phyloP scores from a whole-genome alignment of 2,329 filamentous ascomycete genomes.

The Colletotrichum aenigma region DNA sequence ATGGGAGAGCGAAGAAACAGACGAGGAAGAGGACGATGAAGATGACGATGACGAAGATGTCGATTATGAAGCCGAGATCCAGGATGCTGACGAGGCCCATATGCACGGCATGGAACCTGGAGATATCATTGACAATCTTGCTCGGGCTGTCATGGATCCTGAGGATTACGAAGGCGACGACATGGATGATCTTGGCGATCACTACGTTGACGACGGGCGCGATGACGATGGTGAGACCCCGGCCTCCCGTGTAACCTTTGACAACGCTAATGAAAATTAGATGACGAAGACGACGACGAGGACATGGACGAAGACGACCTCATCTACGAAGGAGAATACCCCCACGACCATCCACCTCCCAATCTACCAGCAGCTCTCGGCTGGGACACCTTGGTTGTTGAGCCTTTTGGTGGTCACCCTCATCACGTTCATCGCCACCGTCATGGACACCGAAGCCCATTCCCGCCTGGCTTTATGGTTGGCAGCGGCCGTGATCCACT shows the following conservation, averaged over 20 bases:
- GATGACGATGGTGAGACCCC: conserved; percentile 62
- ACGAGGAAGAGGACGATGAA: conserved; percentile 58
- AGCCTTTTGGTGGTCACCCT: conserved; percentile 52
- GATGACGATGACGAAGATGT: conserved; percentile 56
- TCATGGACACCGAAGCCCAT: conserved; percentile 60
- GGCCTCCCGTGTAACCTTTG: neutral
- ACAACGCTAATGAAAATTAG: conserved; percentile 30
- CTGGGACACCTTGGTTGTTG: conserved; percentile 62
- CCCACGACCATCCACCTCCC: conserved; percentile 49
- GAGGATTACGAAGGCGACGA: conserved; percentile 60
- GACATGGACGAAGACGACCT: conserved; percentile 72
- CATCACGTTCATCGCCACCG: conserved; percentile 57
- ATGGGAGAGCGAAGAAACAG: conserved; percentile 65
- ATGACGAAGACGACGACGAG: conserved; percentile 40
- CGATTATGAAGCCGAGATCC: conserved; percentile 60
- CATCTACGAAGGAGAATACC: conserved; percentile 64
- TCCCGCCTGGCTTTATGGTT: conserved; percentile 62
- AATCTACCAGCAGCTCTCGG: conserved; percentile 53
- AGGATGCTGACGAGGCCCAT: conserved; percentile 55
- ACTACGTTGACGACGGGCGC: conserved; percentile 57
- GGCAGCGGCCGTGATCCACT: conserved; percentile 57
- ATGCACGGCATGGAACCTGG: conserved; percentile 50
- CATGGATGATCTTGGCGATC: conserved; percentile 54
- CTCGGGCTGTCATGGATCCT: conserved; percentile 57
- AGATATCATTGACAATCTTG: conserved; percentile 55